phyloP scores from a whole-genome alignment of 768 basidiomycete genomes.

The Psilocybe cubensis region DNA sequence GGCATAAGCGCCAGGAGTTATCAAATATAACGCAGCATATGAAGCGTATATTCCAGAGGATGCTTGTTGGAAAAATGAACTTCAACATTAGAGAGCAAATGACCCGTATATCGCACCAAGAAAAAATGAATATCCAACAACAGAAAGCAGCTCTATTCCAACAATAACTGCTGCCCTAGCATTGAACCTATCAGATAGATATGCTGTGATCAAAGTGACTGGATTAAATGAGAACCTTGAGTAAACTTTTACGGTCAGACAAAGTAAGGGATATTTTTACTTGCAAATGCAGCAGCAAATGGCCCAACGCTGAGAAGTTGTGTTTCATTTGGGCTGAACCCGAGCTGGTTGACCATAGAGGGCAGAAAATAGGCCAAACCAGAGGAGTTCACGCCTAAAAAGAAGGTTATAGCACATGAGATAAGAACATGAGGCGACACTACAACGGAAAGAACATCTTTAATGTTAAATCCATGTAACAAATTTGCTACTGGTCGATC shows the following conservation, averaged over 20 bases:
- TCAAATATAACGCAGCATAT: slow-evolving; percentile 38
- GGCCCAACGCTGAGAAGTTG: slow-evolving; percentile 43
- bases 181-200: slow-evolving; percentile 4
- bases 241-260: not conserved
- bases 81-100: not conserved
- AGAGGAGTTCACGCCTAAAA: slow-evolving; percentile 36
- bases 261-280: slow-evolving; percentile 16
- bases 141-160: not conserved
- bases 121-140: slow-evolving; percentile 9
- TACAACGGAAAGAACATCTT: slow-evolving; percentile 32
- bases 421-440: slow-evolving; percentile 37
- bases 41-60: slow-evolving; percentile 25
- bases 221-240: not conserved
- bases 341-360: slow-evolving; percentile 39
- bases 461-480: slow-evolving; percentile 32
- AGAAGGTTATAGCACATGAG: slow-evolving; percentile 35
- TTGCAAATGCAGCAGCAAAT: slow-evolving; percentile 37
- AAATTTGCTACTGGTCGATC: slow-evolving; percentile 33
- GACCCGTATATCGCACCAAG: not conserved
- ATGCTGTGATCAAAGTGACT: slow-evolving; percentile 8
- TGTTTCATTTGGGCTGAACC: slow-evolving; percentile 32
- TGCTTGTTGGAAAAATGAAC: slow-evolving; percentile 13
- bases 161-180: slow-evolving; percentile 2
- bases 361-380: slow-evolving; percentile 40
- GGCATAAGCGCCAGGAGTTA: slow-evolving; percentile 38